Base-by-base conservation (phyloP, 345 rosid species). In the Lepidium sativum region DNA sequence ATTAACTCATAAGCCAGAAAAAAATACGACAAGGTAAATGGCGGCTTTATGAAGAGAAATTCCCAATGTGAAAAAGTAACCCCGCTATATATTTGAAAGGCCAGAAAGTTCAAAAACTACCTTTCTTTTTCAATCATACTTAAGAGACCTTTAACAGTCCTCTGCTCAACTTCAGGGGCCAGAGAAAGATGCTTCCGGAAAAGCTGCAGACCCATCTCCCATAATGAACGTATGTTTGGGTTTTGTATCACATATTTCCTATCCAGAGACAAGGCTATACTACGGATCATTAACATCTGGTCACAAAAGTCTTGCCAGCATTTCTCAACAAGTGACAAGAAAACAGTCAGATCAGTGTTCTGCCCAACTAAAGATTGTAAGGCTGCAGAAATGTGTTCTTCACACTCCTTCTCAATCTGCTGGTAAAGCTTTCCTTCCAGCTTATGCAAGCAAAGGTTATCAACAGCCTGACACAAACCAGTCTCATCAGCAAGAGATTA, bases 131-230 rank as follows among this genome's bases (percentile, higher is more conserved):
- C 97, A 71, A 92, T 89, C 94, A 86, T 85, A 63, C 89, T 83
- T 68, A 92, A 78, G 70, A 92, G 94, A 60, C 96, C 98, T 6
- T 87, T 89, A 60, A 92, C 97, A 65, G 89, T 89, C 83, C 91
- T 85, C 77, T 89, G 96, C 82, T 92, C 94, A 67, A 92, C 98
- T 78, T 89, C 98, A 18, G 80, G 75, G 64, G 82, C 81, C 65
- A 86, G 52, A 61, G 92, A 82, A 74, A 92, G 96, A 80, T 86
- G 86, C 79, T 88, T 91, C 47, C 92, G 80, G 73, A 90, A 94
- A 68, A 94, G 96, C 57, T 86, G 97, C 84, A 94, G 79, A 59
- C 99, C 99, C 99, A 90, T 90, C 77, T 90, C 97, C 99, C 99
- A 94, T 60, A 94, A 69, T 0, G 97, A 94, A 14, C 87, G 84